Percentiles rank a stretch among this genome's conserved stretches.
These are phyloP conservation scores for Penicillium waksmanii DNA, from an alignment of 495 filamentous ascomycete species.

Conservation along the genomic window DNA sequence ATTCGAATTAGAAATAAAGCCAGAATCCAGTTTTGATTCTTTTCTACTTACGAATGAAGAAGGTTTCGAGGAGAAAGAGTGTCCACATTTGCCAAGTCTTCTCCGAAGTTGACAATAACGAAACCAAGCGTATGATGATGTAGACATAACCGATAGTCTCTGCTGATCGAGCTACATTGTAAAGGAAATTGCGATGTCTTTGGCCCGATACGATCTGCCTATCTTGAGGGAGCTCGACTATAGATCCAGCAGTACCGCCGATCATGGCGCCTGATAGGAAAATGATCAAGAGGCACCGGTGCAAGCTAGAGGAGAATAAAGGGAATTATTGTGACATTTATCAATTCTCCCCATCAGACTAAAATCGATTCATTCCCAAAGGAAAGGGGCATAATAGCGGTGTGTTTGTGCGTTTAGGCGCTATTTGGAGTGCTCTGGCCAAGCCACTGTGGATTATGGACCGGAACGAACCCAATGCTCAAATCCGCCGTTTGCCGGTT, in stretches of 20 bases:
- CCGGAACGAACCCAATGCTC: constrained; percentile 18
- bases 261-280: neutral
- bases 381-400: constrained; percentile 14
- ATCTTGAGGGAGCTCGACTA: constrained; percentile 32
- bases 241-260: constrained; percentile 21
- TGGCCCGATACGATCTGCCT: constrained; percentile 18
- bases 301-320: neutral
- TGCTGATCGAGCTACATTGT: constrained; percentile 26
- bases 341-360: neutral
- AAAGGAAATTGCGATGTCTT: constrained; percentile 28
- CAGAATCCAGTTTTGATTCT: neutral
- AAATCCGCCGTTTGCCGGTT: constrained; percentile 2
- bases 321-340: neutral
- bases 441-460: constrained; percentile 21
- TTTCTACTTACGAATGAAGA: constrained; percentile 31
- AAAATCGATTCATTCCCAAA: neutral
- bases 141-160: constrained; percentile 31
- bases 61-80: constrained; percentile 33
- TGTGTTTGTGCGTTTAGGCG: constrained; percentile 19
- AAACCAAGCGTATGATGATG: constrained; percentile 24
- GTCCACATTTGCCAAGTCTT: constrained; percentile 37
- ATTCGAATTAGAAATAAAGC: constrained; percentile 4
- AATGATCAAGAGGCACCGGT: constrained; percentile 2
- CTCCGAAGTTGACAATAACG: constrained; percentile 11
- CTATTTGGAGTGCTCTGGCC: constrained; percentile 11